Evolutionary conservation across 306 rosid species (phyloP), one percentile per base, ranked within the genome.

Genomic region (Vicia sativa): DNA sequence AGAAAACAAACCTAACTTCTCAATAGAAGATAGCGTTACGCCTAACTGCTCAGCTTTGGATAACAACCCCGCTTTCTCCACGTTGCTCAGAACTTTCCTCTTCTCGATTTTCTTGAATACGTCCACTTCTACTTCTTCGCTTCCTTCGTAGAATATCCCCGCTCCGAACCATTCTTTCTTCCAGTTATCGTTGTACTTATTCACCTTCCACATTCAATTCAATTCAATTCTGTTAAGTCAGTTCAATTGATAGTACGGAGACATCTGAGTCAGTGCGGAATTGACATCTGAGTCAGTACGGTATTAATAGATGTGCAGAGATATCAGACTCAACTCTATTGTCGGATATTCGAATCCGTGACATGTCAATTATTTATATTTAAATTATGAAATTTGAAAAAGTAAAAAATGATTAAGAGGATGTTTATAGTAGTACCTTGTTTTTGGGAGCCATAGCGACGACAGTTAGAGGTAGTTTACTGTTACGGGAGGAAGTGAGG

Each of bases 31-130:
- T 19, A 92, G 96, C 12, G 98, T 87, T 6, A 92, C 4, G 2
- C 98, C 98, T 2, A 92, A 54, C 7, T 73, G 84, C 86, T 92
- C 98, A 0, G 96, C 98, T 69, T 92, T 92, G 13, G 98, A 83
- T 3, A 92, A 74, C 50, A 92, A 71, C 11, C 96, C 96, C 0
- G 98, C 87, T 63, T 83, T 92, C 60, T 92, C 98, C 0, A 92
- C 98, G 45, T 80, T 89, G 85, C 98, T 92, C 35, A 92, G 73
- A 1, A 92, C 89, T 70, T 90, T 92, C 48, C 72, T 76, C 84
- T 87, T 86, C 86, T 92, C 96, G 3, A 92, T 78, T 68, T 86
- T 83, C 90, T 90, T 92, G 89, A 92, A 92, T 70, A 92, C 96
- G 75, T 92, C 98, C 15, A 92, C 96, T 6, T 92, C 89, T 15